phyloP scores from a whole-genome alignment of 805 yeast species.

The Yarrowia porcina region DNA sequence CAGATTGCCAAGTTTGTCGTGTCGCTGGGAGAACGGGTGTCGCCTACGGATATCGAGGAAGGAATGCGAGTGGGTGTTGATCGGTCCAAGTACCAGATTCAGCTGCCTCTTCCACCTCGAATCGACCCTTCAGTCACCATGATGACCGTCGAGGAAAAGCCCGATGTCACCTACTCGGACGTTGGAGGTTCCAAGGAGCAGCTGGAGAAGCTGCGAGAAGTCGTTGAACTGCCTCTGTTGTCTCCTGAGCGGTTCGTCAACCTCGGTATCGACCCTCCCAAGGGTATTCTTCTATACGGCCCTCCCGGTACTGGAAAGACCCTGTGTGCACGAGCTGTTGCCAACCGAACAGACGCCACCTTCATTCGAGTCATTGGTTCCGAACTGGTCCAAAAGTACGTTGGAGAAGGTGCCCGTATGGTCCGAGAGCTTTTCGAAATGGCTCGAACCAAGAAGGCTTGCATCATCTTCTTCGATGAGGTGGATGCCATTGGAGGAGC shows the following conservation, averaged over 20 bases:
- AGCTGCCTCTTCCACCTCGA: constrained; percentile 94
- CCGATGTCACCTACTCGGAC: constrained; percentile 93
- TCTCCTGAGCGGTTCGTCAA: constrained; percentile 97
- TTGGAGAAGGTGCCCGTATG: constrained; percentile 99
- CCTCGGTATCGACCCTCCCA: constrained; percentile 98
- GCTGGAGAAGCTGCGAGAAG: constrained; percentile 93
- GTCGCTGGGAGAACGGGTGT: constrained; percentile 91
- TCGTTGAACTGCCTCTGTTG: constrained; percentile 86
- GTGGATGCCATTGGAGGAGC: constrained; percentile 99
- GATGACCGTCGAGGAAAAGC: constrained; percentile 99
- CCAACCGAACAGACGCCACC: constrained; percentile 98
- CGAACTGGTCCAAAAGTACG: constrained; percentile 95
- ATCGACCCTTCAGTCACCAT: constrained; percentile 97
- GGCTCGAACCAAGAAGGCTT: constrained; percentile 98
- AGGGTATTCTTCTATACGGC: constrained; percentile 92
- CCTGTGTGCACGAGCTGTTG: constrained; percentile 97
- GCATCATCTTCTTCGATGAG: constrained; percentile 97
- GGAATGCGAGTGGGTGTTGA: constrained; percentile 99
- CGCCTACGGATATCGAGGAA: constrained; percentile 98
- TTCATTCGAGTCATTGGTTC: constrained; percentile 98
- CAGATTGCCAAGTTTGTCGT: constrained; percentile 98
- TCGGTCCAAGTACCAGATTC: constrained; percentile 93
- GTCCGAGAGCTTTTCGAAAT: constrained; percentile 97
- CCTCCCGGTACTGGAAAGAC: constrained; percentile 99
- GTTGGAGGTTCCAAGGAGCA: constrained; percentile 99